Base-by-base conservation (phyloP, 495 filamentous ascomycete genomes). In the Penicillium daleae region DNA sequence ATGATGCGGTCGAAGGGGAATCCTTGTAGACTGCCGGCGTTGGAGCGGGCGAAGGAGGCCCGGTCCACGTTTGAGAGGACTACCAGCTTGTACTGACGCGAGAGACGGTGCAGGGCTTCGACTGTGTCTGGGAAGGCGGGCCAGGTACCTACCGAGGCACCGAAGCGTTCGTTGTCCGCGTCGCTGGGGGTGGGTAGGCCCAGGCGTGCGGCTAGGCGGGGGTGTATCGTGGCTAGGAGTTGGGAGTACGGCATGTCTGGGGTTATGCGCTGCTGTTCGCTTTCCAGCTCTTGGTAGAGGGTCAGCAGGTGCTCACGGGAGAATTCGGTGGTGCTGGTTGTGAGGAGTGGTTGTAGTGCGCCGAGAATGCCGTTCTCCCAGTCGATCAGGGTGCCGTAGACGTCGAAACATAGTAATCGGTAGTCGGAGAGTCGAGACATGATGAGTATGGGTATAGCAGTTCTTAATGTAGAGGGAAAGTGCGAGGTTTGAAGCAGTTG, bases 361-460 rank as follows among this genome's bases (percentile, higher is more conserved):
- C 60, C 31, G 32, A 79, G 65, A 26, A 83, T 78, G 33, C 79
- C 80, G 6, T 52, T 59, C 71, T 92, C 85, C 89, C 89, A 91
- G 80, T 93, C 89, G 53, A 94, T 86, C 26, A 93, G 82, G 0
- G 92, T 96, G 71, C 91, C 89, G 73, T 91, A 94, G 80, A 90
- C 85, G 73, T 96, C 91, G 78, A 96, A 95, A 69, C 77, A 79
- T 33, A 92, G 85, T 57, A 87, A 70, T 5, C 68, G 73, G 72
- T 76, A 85, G 61, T 75, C 59, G 19, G 71, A 72, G 21, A 85
- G 74, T 22, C 52, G 54, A 19, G 73, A 63, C 75, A 78, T 79
- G 27, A 54, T 37, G 13, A 15, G 15, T 2, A 39, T 39, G 4
- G 17, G 35, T 17, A 15, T 39, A 9, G 13, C 1, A 12, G 10